Evolutionary conservation across 116 monocot species (phyloP).

Genomic region (Trichopus zeylanicus): DNA sequence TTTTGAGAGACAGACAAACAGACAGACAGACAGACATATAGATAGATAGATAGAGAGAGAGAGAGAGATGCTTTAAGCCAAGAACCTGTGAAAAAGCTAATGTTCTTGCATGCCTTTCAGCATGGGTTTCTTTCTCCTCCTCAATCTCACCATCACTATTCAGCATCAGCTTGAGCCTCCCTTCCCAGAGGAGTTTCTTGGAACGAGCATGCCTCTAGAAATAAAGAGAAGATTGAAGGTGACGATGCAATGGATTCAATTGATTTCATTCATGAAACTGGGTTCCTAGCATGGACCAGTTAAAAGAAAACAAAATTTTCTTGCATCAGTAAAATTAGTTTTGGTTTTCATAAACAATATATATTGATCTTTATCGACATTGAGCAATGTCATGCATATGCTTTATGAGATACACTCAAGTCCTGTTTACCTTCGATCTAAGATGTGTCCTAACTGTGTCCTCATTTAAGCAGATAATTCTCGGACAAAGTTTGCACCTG

Average conservation of each 20-base stretch:
- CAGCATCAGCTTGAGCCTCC: conserved; percentile 70
- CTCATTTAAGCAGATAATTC: conserved; percentile 68
- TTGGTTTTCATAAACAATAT: too few relatives aligned
- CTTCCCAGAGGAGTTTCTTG: conserved; percentile 59
- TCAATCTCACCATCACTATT: conserved; percentile 93
- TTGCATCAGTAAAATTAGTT: too few relatives aligned
- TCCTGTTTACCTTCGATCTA: conserved; percentile 56
- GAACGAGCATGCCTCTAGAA: conserved; percentile 76
- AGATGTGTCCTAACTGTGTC: conserved; percentile 56
- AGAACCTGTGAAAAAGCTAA: conserved; percentile 65
- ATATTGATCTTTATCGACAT: too few relatives aligned
- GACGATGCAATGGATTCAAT: background rate
- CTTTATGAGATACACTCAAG: background rate
- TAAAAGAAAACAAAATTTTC: too few relatives aligned
- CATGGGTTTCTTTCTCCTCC: conserved; percentile 91
- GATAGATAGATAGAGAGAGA: too few relatives aligned
- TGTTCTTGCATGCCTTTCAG: conserved; percentile 82
- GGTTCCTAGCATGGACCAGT: background rate
- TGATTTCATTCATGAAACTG: background rate
- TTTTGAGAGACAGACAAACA: too few relatives aligned
- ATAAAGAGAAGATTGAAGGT: background rate
- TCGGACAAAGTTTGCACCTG: conserved; percentile 84
- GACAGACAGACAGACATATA: too few relatives aligned
- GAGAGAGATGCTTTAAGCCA: background rate
- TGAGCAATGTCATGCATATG: background rate